Percentiles rank a stretch among this genome's conserved stretches.
phyloP scores from a whole-genome alignment of 1,139 yeast species.

The Geotrichum phurueaensis region DNA sequence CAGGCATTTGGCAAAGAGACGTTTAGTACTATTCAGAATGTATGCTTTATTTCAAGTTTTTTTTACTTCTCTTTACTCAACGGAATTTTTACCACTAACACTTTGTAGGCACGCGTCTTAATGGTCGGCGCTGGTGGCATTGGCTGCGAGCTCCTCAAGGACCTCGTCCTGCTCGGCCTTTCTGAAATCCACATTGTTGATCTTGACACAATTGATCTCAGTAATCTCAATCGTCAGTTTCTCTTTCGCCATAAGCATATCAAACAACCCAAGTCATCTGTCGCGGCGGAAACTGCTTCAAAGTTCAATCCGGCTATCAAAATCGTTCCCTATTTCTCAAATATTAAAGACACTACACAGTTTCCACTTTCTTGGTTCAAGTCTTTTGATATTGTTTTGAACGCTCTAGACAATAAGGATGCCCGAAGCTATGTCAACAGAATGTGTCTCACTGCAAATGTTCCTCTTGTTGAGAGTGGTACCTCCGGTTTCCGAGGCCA shows the following conservation, averaged over 20 bases:
- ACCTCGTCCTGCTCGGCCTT: conserved; percentile 73
- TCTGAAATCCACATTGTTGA: conserved; percentile 91
- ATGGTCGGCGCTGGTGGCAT: conserved; percentile 99
- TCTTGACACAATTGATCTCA: conserved; percentile 85
- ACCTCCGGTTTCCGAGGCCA: conserved; percentile 94
- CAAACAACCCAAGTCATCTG: conserved; percentile 74
- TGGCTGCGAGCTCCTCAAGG: conserved; percentile 90
- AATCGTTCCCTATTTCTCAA: conserved; percentile 77
- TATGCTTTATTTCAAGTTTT: conserved; percentile 11
- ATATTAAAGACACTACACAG: conserved; percentile 67
- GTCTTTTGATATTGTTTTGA: conserved; percentile 71
- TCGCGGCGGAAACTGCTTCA: conserved; percentile 74
- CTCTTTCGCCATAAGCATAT: conserved; percentile 81
- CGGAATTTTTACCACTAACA: neutral
- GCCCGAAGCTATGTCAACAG: conserved; percentile 87
- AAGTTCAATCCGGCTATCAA: conserved; percentile 69
- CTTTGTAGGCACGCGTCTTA: conserved; percentile 44
- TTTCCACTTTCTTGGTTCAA: conserved; percentile 80
- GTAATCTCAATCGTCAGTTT: conserved; percentile 90
- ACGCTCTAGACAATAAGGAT: conserved; percentile 89
- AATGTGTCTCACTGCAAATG: conserved; percentile 65
- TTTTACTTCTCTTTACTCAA: neutral
- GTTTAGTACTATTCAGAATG: conserved; percentile 19
- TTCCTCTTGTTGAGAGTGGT: conserved; percentile 86
- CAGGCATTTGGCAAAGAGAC: conserved; percentile 21